A percentile compares a stretch with the other conserved stretches of the same genome.
Evolutionary conservation across 768 basidiomycete genomes (phyloP).

Genomic region (Rhodotorula toruloides): DNA sequence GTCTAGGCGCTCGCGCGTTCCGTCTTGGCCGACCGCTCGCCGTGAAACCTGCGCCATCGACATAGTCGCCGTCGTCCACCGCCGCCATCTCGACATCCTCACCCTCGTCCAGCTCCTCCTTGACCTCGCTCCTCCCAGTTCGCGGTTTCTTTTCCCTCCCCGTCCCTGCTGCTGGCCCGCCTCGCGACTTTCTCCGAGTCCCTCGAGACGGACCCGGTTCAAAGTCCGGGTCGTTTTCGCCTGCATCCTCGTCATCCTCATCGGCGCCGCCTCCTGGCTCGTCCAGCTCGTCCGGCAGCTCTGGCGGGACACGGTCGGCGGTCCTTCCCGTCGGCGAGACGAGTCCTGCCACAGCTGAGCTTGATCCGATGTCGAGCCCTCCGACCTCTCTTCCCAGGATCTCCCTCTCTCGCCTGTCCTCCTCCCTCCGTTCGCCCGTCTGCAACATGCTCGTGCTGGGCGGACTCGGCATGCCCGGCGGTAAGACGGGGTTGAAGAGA

Average conservation of each 20-base stretch:
- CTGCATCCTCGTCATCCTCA: background rate
- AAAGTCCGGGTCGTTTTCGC: conserved; percentile 4
- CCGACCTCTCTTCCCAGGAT: conserved; percentile 13
- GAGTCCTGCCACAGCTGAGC: background rate
- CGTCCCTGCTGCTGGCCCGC: background rate
- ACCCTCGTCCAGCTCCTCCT: background rate
- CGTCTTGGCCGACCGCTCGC: background rate
- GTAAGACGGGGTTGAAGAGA: conserved; percentile 36
- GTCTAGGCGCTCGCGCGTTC: background rate
- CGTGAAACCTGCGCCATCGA: background rate
- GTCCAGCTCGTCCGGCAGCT: background rate
- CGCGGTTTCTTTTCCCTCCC: background rate
- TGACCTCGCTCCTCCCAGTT: background rate
- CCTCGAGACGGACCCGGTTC: background rate
- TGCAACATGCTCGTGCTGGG: background rate
- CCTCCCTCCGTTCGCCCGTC: background rate
- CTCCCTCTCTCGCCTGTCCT: conserved; percentile 18
- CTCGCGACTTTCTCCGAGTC: background rate
- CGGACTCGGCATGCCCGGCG: conserved; percentile 35
- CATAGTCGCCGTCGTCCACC: background rate
- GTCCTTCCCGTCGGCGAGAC: background rate
- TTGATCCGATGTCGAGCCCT: background rate
- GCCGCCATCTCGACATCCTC: background rate
- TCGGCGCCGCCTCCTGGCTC: too few relatives aligned
- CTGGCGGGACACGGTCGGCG: background rate